Percentiles rank a stretch among this genome's conserved stretches.
These are phyloP conservation scores for Eragrostis curvula DNA, from an alignment of 176 grass and related monocot genomes.

Conservation along the genomic window DNA sequence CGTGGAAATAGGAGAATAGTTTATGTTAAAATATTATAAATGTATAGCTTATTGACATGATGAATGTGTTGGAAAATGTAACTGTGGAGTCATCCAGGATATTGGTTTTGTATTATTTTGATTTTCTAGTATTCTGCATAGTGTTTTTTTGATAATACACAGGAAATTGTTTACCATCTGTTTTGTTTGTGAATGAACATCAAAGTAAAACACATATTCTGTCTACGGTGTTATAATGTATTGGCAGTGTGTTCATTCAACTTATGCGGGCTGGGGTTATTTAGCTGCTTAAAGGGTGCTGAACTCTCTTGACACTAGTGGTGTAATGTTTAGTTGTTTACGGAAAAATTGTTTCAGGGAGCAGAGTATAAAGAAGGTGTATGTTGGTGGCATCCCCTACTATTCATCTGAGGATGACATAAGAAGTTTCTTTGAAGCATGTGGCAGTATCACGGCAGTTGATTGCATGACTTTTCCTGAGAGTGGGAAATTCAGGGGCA, in stretches of 20 bases:
- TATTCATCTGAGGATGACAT: constrained; percentile 97
- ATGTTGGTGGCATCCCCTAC: constrained; percentile 95
- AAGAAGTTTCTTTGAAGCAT: constrained; percentile 85
- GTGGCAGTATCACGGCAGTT: constrained; percentile 72
- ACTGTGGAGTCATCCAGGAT: background rate
- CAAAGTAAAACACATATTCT: background rate
- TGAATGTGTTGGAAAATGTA: background rate
- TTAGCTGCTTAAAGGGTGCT: background rate
- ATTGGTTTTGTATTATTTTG: background rate
- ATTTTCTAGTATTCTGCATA: background rate
- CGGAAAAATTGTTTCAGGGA: constrained; percentile 53
- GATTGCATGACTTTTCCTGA: constrained; percentile 95
- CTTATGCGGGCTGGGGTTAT: background rate
- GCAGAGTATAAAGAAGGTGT: constrained; percentile 77
- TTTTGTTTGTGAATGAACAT: background rate
- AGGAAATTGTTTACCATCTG: background rate
- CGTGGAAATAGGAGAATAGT: background rate
- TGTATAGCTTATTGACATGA: background rate
- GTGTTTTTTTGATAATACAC: background rate
- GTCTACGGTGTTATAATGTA: background rate
- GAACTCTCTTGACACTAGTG: background rate
- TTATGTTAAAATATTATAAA: background rate
- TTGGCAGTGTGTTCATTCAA: background rate
- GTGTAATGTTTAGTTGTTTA: constrained; percentile 33
- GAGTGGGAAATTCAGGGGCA: constrained; percentile 90